phyloP scores from a whole-genome alignment of 2,329 filamentous ascomycete genomes.

The Aspergillus luchuensis region DNA sequence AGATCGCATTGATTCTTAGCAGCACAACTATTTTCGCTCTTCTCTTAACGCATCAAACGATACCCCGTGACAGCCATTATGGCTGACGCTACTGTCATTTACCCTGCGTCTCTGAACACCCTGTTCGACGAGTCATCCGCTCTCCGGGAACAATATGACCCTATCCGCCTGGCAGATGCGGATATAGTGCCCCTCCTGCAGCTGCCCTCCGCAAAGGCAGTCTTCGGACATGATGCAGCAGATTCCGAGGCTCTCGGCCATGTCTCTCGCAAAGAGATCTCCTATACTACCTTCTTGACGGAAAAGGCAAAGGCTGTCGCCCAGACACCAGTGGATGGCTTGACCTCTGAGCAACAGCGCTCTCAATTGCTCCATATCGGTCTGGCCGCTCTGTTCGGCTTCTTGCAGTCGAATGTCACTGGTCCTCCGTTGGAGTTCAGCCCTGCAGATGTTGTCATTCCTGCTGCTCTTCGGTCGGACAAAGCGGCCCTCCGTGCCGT shows the following conservation, averaged over 20 bases:
- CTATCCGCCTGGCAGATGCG: constrained; percentile 36
- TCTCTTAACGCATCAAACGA: background rate
- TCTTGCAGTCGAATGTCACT: constrained; percentile 84
- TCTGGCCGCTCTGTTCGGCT: constrained; percentile 71
- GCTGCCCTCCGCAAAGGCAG: constrained; percentile 39
- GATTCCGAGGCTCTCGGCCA: constrained; percentile 31
- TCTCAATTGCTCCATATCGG: constrained; percentile 58
- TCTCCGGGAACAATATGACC: constrained; percentile 37
- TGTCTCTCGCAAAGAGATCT: constrained; percentile 36
- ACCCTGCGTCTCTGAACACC: constrained; percentile 36
- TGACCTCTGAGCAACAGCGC: constrained; percentile 31
- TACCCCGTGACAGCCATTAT: constrained; percentile 19
- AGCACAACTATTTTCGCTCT: background rate
- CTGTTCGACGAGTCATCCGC: constrained; percentile 34
- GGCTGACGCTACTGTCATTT: constrained; percentile 24
- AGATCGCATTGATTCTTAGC: background rate
- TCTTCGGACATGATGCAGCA: constrained; percentile 41
- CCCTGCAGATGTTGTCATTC: constrained; percentile 53
- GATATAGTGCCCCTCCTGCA: constrained; percentile 37
- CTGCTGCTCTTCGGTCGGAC: constrained; percentile 38
- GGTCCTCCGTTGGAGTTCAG: constrained; percentile 73
- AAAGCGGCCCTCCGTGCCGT: constrained; percentile 49
- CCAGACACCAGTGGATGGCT: constrained; percentile 22
- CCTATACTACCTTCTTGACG: constrained; percentile 42
- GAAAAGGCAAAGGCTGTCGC: constrained; percentile 34